Evolutionary conservation across 2,329 filamentous ascomycete species (phyloP).

Genomic region (Fusarium solani-melongenae): DNA sequence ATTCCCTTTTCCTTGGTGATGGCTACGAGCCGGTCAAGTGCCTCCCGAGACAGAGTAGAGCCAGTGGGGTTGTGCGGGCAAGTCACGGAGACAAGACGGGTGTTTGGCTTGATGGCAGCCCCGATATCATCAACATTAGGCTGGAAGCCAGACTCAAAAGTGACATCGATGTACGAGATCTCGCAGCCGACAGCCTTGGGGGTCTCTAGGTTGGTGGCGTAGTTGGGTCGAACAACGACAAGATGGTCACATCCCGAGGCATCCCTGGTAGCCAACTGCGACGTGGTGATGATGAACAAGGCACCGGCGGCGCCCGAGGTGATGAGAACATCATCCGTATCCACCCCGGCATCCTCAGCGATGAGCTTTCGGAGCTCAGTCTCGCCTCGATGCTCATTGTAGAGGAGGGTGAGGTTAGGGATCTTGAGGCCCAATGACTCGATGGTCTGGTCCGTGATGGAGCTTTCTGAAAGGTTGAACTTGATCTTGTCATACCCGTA

Average conservation of each 20-base stretch:
- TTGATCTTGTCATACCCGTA: constrained; percentile 35
- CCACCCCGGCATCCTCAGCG: constrained; percentile 14
- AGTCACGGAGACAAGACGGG: constrained; percentile 34
- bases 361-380: constrained; percentile 24
- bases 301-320: constrained; percentile 36
- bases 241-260: constrained; percentile 20
- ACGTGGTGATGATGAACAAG: constrained; percentile 36
- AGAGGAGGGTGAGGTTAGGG: constrained; percentile 30
- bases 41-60: neutral
- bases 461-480: constrained; percentile 41
- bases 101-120: constrained; percentile 28
- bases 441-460: constrained; percentile 37
- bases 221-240: constrained; percentile 39
- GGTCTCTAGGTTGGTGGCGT: constrained; percentile 38
- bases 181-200: constrained; percentile 37
- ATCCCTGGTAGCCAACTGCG: constrained; percentile 11
- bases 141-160: constrained; percentile 29
- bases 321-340: constrained; percentile 34
- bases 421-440: constrained; percentile 25
- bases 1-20: constrained; percentile 22
- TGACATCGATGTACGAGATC: constrained; percentile 36
- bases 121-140: constrained; percentile 19
- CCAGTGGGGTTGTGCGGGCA: constrained; percentile 40
- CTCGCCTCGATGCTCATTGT: constrained; percentile 36
- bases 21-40: constrained; percentile 9